Base-by-base conservation (phyloP, 768 basidiomycete species). In the Strobilomyces dryophilus region DNA sequence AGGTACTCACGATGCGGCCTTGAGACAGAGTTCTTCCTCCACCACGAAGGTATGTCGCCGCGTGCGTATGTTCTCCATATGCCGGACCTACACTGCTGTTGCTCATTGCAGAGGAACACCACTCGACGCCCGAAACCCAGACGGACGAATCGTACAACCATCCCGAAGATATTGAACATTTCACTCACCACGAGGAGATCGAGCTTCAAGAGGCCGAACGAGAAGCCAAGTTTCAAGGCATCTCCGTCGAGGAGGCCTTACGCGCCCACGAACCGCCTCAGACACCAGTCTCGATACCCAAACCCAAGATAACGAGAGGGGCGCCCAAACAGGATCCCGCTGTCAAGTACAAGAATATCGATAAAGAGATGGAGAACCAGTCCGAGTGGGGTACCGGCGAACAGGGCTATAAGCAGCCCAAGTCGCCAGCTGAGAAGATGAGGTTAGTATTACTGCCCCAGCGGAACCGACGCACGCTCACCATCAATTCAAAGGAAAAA, bases 41-140 rank as follows among this genome's bases (percentile, higher is more conserved):
- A 98, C 65, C 97, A 99, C 71, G 97, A 99, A 83, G 95, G 93
- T 87, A 54, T 63, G 72, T 59, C 35, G 12, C 17, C n/a, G 36
- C 18, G 7, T 12, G 18, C n/a, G 2, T n/a, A 20, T n/a, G n/a
- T 4, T 14, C 8, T 29, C 26, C 42, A 17, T 43, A 0, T 5
- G 2, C 17, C 42, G 32, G 11, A 20, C 43, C 51, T 53, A 54
- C 29, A 17, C 4, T 15, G 35, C 15, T 15, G 3, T 36, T 4
- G 14, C 12, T 26, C 31, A 9, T 21, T 10, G 14, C 21, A 92
- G 91, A 98, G 73, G 73, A 91, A 71, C 97, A 79, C 77, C 97
- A 99, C 72, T 87, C 85, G 27, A 98, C 95, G 34, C 95, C 94
- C 0, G 97, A 98, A 67, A 98, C 95, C 0, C 97, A 98, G 70